A percentile compares a stretch with the other conserved stretches of the same genome.
Conservation (phyloP, 345 rosid genomes). For the Turritis glabra region DNA sequence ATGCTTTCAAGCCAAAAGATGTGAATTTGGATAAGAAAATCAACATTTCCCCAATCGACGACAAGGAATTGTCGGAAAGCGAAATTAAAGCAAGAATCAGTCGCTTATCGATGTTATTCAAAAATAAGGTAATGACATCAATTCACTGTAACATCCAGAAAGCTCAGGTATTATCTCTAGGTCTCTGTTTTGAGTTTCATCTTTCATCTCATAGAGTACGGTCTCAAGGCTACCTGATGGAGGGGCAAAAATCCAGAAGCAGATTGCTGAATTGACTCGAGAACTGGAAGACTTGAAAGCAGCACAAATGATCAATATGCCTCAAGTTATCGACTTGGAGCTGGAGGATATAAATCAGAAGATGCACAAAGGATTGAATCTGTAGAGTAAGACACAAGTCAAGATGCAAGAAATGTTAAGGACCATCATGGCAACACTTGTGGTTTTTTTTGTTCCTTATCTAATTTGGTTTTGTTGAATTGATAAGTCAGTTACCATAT, state of each 20-base stretch:
- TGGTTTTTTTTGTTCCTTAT: not conserved
- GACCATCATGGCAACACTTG: slow-evolving; percentile 9
- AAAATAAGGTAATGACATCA: slow-evolving; percentile 60
- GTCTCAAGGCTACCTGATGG: slow-evolving; percentile 75
- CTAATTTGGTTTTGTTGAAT: not conserved
- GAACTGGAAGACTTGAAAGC: slow-evolving; percentile 56
- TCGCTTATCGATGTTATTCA: slow-evolving; percentile 52
- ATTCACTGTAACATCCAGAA: not conserved
- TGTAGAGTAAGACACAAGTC: slow-evolving; percentile 36
- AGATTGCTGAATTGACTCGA: slow-evolving; percentile 58
- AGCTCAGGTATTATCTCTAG: not conserved
- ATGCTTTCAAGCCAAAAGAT: slow-evolving; percentile 90
- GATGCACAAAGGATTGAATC: slow-evolving; percentile 55
- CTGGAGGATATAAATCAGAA: slow-evolving; percentile 54
- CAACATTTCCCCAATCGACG: slow-evolving; percentile 49
- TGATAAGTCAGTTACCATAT: slow-evolving; percentile 32
- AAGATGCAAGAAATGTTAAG: not conserved
- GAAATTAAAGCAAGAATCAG: slow-evolving; percentile 68
- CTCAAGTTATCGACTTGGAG: slow-evolving; percentile 61
- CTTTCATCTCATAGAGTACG: slow-evolving; percentile 46
- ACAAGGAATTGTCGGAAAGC: slow-evolving; percentile 61
- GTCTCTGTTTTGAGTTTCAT: slow-evolving; percentile 11
- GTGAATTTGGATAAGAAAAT: slow-evolving; percentile 48
- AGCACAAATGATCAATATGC: slow-evolving; percentile 33
- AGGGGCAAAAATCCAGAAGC: slow-evolving; percentile 71